Evolutionary conservation across 2,329 filamentous ascomycete species (phyloP), one percentile per base, ranked within the genome.

Genomic region (Aspergillus japonicus): DNA sequence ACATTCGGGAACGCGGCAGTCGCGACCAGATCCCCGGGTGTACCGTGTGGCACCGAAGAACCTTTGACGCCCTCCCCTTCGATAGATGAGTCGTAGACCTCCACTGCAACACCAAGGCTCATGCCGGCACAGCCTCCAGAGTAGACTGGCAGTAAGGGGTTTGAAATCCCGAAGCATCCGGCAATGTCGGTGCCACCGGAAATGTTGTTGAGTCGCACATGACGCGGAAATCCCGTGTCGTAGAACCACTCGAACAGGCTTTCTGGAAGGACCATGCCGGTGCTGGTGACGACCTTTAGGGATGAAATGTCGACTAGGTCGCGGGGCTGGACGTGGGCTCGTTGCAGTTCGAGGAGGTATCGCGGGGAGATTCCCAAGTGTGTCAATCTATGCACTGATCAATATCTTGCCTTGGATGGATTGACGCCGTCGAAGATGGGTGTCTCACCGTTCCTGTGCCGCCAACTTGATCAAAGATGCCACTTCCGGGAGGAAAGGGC

Each of bases 181-280:
- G 74, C 88, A 53, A 93, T 83, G 71, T 94, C 90, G 2, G 90
- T 94, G 1, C 90, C 90, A 4, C 90, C 90, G 0, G 87, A 88
- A 42, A 93, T 88, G 70, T 93, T 94, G 29, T 78, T 82, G 2
- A 96, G 79, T 24, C 92, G 90, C 0, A 87, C 83, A 50, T 81
- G 77, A 0, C 79, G 62, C 0, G 90, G 89, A 71, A 96, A 96
- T 0, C 82, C 90, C 7, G 80, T 77, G 65, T 91, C 88, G 71
- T 93, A 88, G 74, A 88, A 87, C 91, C 91, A 96, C 70, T 92
- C 87, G 69, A 92, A 94, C 35, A 91, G 79, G 44, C 88, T 84
- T 52, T 92, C 86, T 0, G 89, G 86, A 2, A 95, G 81, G 0
- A 95, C 90, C 90, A 94, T 94, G 3, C 91, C 91, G 0, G 91